These are phyloP conservation scores for Pythium oligandrum DNA, from an alignment of 352 stramenopile species.

Conservation along the genomic window DNA sequence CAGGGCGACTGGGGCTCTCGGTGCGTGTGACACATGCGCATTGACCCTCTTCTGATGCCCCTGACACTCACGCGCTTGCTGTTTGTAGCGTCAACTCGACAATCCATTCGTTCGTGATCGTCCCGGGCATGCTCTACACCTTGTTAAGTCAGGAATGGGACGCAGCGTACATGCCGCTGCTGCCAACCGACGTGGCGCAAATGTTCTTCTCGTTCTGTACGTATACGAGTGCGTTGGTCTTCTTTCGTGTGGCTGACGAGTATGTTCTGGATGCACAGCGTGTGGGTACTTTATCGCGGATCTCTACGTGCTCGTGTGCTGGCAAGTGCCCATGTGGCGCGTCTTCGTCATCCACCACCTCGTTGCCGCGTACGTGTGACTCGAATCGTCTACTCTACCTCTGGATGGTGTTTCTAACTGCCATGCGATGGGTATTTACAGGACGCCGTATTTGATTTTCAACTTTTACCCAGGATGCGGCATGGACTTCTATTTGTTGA, in stretches of 20 bases:
- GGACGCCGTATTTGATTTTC: slow-evolving; percentile 78
- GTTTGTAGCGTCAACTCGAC: slow-evolving; percentile 67
- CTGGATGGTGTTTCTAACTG: neutral
- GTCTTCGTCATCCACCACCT: slow-evolving; percentile 82
- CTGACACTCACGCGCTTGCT: too few species aligned
- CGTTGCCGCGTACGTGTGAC: slow-evolving; percentile 61
- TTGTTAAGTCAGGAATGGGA: slow-evolving; percentile 61
- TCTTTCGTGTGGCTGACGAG: neutral
- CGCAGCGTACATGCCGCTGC: slow-evolving; percentile 45
- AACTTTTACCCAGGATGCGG: slow-evolving; percentile 69
- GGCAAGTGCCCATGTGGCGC: slow-evolving; percentile 65
- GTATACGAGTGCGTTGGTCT: slow-evolving; percentile 7
- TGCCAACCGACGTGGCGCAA: slow-evolving; percentile 41
- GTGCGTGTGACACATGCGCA: slow-evolving; percentile 19
- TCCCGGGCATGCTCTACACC: slow-evolving; percentile 58
- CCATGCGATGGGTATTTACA: slow-evolving; percentile 11
- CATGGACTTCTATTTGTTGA: slow-evolving; percentile 75
- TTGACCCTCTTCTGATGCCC: too few species aligned
- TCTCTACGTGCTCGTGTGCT: slow-evolving; percentile 64
- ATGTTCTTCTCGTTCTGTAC: slow-evolving; percentile 78
- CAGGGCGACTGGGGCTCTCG: slow-evolving; percentile 79
- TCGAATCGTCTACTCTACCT: neutral
- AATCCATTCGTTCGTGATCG: slow-evolving; percentile 66
- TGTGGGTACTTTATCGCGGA: slow-evolving; percentile 84
- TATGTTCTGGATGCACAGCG: slow-evolving; percentile 24